Conservation (phyloP, 2,329 filamentous ascomycete species). For the Cytospora paraplurivora region DNA sequence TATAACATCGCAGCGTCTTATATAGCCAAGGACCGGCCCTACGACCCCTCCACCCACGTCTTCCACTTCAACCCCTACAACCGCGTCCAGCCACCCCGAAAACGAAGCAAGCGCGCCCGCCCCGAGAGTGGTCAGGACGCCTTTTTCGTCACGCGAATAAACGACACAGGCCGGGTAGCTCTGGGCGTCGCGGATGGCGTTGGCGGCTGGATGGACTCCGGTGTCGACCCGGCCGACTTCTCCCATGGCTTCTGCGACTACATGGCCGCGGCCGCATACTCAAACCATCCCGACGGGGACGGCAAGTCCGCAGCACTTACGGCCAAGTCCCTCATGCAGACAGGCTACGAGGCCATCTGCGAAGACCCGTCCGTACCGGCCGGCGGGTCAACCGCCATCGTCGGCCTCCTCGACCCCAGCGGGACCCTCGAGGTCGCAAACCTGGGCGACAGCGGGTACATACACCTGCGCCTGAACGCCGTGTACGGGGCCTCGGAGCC, state of each 20-base stretch:
- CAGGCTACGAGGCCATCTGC: constrained; percentile 81
- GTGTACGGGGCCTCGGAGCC: constrained; percentile 81
- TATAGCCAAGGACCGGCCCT: constrained; percentile 70
- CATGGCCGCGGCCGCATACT: constrained; percentile 78
- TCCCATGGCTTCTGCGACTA: constrained; percentile 91
- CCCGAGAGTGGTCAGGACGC: constrained; percentile 91
- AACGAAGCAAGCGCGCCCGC: constrained; percentile 59
- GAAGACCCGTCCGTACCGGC: constrained; percentile 72
- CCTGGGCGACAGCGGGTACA: constrained; percentile 90
- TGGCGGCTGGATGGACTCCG: constrained; percentile 90
- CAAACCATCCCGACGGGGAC: constrained; percentile 44
- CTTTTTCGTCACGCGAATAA: constrained; percentile 87
- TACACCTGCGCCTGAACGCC: constrained; percentile 82
- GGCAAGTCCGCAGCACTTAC: constrained; percentile 43
- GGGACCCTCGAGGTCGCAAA: constrained; percentile 88
- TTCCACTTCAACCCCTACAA: constrained; percentile 72
- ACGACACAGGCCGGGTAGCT: constrained; percentile 69
- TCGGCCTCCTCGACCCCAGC: constrained; percentile 74
- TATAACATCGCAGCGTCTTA: constrained; percentile 77
- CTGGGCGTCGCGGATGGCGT: constrained; percentile 94
- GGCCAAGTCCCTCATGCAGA: constrained; percentile 74
- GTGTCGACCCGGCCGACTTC: constrained; percentile 92
- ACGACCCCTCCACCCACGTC: constrained; percentile 67
- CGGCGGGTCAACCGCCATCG: constrained; percentile 88
- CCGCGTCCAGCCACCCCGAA: constrained; percentile 55